Conservation (phyloP, 495 filamentous ascomycete species). For the Trichocladium uniseriatum region DNA sequence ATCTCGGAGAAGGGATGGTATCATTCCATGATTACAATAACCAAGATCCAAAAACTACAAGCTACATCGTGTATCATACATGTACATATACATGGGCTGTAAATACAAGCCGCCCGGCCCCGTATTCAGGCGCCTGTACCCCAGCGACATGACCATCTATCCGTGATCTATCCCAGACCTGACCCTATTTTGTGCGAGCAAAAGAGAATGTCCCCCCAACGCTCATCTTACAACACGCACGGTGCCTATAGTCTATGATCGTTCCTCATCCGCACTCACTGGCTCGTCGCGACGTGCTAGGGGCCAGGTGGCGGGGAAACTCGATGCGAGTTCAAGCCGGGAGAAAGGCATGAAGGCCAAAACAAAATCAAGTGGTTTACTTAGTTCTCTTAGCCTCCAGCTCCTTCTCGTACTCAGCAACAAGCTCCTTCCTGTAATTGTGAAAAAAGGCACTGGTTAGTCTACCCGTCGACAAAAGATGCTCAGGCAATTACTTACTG, state of each 20-base stretch:
- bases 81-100: conserved; percentile 1
- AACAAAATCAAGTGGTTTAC: conserved; percentile 13
- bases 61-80: conserved; percentile 6
- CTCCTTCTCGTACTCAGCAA: conserved; percentile 81
- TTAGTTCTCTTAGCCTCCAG: conserved; percentile 56
- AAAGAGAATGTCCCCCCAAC: neutral
- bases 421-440: conserved; percentile 63
- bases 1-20: neutral
- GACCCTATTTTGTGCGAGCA: neutral
- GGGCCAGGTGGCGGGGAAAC: neutral
- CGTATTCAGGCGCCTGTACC: conserved; percentile 2
- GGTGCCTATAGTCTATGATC: neutral
- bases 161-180: conserved; percentile 6
- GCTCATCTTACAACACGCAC: neutral
- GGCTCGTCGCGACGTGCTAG: too few relatives aligned
- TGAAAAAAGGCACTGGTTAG: neutral
- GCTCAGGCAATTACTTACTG: conserved; percentile 53
- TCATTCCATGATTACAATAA: neutral
- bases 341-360: too few relatives aligned
- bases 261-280: neutral
- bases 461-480: neutral
- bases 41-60: neutral
- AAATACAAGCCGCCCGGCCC: neutral
- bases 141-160: neutral
- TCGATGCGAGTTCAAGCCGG: neutral